These are phyloP conservation scores for Blattamonas nauphoetae DNA, from an alignment of 78 protist genomes.

Conservation along the genomic window DNA sequence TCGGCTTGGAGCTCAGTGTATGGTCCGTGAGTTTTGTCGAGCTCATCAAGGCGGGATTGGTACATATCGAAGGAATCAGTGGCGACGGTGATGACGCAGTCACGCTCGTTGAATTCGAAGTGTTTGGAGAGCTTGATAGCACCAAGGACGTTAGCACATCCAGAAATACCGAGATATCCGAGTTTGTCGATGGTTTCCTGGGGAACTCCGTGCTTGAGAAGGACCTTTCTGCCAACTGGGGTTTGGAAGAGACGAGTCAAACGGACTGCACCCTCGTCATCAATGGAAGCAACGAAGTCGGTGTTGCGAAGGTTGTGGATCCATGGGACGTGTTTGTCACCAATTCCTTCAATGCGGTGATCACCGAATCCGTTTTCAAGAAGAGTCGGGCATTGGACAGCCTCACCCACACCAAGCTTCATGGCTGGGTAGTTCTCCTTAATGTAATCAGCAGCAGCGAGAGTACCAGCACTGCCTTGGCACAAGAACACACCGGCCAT, in stretches of 20 bases:
- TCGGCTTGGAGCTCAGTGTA: constrained; percentile 14
- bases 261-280: constrained; percentile 15
- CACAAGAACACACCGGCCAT: constrained; percentile 19
- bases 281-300: constrained; percentile 19
- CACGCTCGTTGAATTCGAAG: constrained; percentile 33
- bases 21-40: constrained; percentile 8
- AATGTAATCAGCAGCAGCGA: constrained; percentile 37
- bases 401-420: constrained; percentile 30
- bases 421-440: constrained; percentile 21
- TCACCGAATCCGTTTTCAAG: constrained; percentile 41
- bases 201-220: constrained; percentile 12
- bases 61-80: constrained; percentile 43
- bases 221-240: constrained; percentile 17
- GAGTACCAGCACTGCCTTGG: constrained; percentile 41
- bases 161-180: constrained; percentile 19
- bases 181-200: constrained; percentile 22
- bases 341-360: constrained; percentile 46
- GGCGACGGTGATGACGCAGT: constrained; percentile 36
- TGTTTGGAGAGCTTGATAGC: constrained; percentile 39
- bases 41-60: constrained; percentile 22
- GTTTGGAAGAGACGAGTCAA: constrained; percentile 23
- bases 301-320: constrained; percentile 17
- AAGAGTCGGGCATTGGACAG: constrained; percentile 39
- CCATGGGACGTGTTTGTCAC: constrained; percentile 50
- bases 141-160: constrained; percentile 36